Evolutionary conservation across 768 basidiomycete genomes (phyloP), one percentile per base, ranked within the genome.

Genomic region (Lyophyllum atratum): DNA sequence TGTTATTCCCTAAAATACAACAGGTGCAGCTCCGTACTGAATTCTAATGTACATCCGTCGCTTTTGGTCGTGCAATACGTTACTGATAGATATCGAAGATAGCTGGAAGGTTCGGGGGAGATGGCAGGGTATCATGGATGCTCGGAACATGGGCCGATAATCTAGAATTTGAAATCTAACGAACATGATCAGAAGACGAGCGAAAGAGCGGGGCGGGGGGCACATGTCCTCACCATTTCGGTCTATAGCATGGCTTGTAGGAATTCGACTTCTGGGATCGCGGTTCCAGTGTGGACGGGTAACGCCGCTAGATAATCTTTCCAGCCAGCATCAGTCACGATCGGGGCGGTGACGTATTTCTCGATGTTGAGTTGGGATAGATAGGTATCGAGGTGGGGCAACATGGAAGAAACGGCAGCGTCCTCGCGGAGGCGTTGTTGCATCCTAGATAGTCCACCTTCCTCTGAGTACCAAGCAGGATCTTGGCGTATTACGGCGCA

Each of bases 401-500:
- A 62, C 61, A 80, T 77, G 10, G 74, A 68, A 2, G 76, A 68
- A 8, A 82, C 67, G 4, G 80, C 81, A 8, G 66, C 61, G 58
- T 81, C 81, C 63, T 84, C 81, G 43, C 76, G 76, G 2, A 72
- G 57, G 7, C 79, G 75, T 61, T 86, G 83, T 10, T 69, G 69
- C 52, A 75, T 70, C n/a, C 84, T 76, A 15, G 75, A 71, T 44
- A 86, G 62, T 3, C 78, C 76, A 19, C 70, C 78, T 58, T 79
- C 68, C 66, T 86, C 85, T 24, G 78, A 74, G 64, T 85, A 85
- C 85, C 85, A 86, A 7, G 83, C 81, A 39, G 81, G 71, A 59
- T 86, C 84, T 59, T 76, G 76, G 54, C 79, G 73, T 51, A 86
- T 77, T 34, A 80, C 75, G 5, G 77, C 74, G 52, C 76, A 78